These are phyloP conservation scores for Annona squamosa DNA, from an alignment of 164 flowering plant species.

Conservation along the genomic window DNA sequence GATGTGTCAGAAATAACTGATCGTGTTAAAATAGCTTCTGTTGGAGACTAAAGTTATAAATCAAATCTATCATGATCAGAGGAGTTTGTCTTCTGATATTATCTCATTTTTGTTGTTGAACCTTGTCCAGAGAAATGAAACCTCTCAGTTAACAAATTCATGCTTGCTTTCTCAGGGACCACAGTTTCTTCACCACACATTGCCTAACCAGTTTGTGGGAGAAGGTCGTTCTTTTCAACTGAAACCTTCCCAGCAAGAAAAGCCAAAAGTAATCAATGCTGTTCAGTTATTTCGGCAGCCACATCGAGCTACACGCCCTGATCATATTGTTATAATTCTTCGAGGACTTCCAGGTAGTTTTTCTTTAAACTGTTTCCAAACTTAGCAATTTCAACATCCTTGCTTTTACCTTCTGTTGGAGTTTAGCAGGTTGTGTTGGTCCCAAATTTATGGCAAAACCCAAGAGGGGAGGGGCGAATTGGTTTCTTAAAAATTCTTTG, in stretches of 20 bases:
- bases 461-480: too few relatives aligned
- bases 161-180: conserved; percentile 20
- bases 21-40: too few relatives aligned
- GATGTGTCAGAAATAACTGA: too few relatives aligned
- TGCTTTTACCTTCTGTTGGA: not conserved
- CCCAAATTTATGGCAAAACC: too few relatives aligned
- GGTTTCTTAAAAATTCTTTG: too few relatives aligned
- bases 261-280: conserved; percentile 64
- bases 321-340: conserved; percentile 82
- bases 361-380: not conserved
- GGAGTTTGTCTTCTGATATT: too few relatives aligned
- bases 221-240: conserved; percentile 25
- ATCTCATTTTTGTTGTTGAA: too few relatives aligned
- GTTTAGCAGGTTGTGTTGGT: not conserved
- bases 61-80: too few relatives aligned
- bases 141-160: not conserved
- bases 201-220: conserved; percentile 22
- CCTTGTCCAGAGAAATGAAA: too few relatives aligned
- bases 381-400: not conserved
- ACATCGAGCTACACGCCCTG: conserved; percentile 69
- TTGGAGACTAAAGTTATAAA: too few relatives aligned
- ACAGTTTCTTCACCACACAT: conserved; percentile 14
- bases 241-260: conserved; percentile 33
- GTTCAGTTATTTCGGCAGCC: conserved; percentile 64
- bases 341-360: conserved; percentile 92